Conservation (phyloP, 371 early-diverging fungal species). For the Quaeritorhiza haematococci region DNA sequence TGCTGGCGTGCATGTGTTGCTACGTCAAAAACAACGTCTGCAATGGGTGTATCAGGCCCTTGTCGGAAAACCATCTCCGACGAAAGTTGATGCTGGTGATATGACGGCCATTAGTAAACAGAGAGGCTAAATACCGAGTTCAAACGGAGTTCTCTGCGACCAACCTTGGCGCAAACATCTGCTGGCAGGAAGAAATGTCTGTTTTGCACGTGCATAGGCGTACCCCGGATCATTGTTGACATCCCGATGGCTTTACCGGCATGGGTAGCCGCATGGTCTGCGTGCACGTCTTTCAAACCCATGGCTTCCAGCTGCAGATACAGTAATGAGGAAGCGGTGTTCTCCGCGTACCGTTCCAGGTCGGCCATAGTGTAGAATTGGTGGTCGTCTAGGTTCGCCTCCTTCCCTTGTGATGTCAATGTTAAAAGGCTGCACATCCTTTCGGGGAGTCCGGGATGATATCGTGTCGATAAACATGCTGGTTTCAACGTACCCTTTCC, state of each 20-base stretch:
- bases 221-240: constrained; percentile 62
- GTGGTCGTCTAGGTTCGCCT: constrained; percentile 58
- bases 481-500: constrained; percentile 49
- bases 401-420: constrained; percentile 30
- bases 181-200: constrained; percentile 64
- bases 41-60: constrained; percentile 51
- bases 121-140: background rate
- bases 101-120: background rate
- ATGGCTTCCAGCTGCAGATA: constrained; percentile 85
- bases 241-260: constrained; percentile 86
- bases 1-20: constrained; percentile 81
- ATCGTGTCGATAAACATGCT: no score
- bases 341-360: constrained; percentile 84
- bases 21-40: constrained; percentile 71
- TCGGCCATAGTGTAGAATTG: constrained; percentile 68
- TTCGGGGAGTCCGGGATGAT: no score
- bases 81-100: constrained; percentile 54
- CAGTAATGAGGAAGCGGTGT: constrained; percentile 75
- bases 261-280: constrained; percentile 87
- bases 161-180: constrained; percentile 68
- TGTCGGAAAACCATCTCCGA: constrained; percentile 68
- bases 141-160: background rate
- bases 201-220: constrained; percentile 64
- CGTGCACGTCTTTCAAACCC: constrained; percentile 71
- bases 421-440: background rate